Conservation (phyloP, 805 yeast genomes). For the Candida ponderosae region DNA sequence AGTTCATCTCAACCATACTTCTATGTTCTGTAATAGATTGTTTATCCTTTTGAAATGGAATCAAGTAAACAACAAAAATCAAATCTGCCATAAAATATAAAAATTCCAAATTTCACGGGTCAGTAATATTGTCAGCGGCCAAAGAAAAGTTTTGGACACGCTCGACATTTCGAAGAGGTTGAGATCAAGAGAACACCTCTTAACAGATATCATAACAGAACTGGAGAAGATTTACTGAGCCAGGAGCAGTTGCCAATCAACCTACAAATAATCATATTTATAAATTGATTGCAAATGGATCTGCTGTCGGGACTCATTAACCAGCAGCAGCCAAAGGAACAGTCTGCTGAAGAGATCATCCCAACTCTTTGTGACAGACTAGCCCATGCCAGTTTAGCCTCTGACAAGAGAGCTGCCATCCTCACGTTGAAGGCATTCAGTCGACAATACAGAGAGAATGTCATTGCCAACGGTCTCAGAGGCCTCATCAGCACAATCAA, state of each 20-base stretch:
- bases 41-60: too few species aligned
- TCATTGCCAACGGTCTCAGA: conserved; percentile 78
- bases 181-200: background rate
- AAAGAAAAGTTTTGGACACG: background rate
- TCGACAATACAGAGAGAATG: conserved; percentile 82
- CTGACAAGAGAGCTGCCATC: conserved; percentile 88
- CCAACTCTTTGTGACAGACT: conserved; percentile 84
- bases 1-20: too few species aligned
- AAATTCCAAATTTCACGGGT: background rate
- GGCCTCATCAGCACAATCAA: conserved; percentile 60
- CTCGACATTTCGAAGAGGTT: background rate
- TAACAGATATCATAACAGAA: too few species aligned
- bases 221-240: too few species aligned
- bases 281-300: too few species aligned
- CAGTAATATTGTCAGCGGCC: background rate
- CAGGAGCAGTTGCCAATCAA: too few species aligned
- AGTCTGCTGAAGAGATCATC: conserved; percentile 74
- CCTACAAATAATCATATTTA: too few species aligned
- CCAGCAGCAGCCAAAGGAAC: conserved; percentile 35
- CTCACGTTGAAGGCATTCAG: conserved; percentile 83
- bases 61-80: too few species aligned
- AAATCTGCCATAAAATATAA: too few species aligned
- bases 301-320: background rate
- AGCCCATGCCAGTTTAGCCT: conserved; percentile 69
- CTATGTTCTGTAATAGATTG: too few species aligned